Base-by-base conservation (phyloP, 805 yeast species). In the Candida ascalaphidarum region DNA sequence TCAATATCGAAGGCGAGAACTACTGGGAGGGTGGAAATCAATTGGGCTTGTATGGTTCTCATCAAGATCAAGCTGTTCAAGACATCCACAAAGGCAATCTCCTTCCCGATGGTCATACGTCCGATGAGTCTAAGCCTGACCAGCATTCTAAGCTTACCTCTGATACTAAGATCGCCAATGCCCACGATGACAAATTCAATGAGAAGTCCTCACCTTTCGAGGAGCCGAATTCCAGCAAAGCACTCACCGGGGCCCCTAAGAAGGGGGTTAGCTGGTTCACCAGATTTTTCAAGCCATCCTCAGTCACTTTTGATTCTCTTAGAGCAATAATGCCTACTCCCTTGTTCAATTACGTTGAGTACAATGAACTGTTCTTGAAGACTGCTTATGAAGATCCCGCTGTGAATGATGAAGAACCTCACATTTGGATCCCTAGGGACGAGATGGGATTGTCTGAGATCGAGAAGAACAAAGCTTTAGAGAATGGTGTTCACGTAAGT, bases 381-480 rank as follows among this genome's bases (percentile, higher is more conserved):
- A 45, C 50, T 28, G 64, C 68, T 13, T 78, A 73, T 41, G 59
- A 65, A 21, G 71, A 74, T 42, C 83, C 84, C 14, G 68, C 71
- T 22, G 67, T 74, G 21, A 52, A 47, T n/a, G 77, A 64, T 18
- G 66, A 56, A 6, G 74, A 60, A 35, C 83, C 85, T 17, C 68
- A 68, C 32, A 59, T 80, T 27, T 82, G 94, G 94, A 59, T 81
- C 36, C 74, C 81, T 23, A 68, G 60, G 39, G 94, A 82, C 51
- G 58, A 68, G 5, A 55, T 75, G 60, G 89, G 92, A 4, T 61
- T 82, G 30, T 68, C 82, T 11, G 67, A 68, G 27, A 64, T 68
- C 32, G 77, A 79, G 46, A 68, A 76, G 36, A 58, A 58, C 20
- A 66, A 66, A 37, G 75, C 81, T 9, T 52, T 64, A n/a, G 74